Evolutionary conservation across 352 stramenopile species (phyloP), one percentile per base, ranked within the genome.

Genomic region (Globisporangium solare): DNA sequence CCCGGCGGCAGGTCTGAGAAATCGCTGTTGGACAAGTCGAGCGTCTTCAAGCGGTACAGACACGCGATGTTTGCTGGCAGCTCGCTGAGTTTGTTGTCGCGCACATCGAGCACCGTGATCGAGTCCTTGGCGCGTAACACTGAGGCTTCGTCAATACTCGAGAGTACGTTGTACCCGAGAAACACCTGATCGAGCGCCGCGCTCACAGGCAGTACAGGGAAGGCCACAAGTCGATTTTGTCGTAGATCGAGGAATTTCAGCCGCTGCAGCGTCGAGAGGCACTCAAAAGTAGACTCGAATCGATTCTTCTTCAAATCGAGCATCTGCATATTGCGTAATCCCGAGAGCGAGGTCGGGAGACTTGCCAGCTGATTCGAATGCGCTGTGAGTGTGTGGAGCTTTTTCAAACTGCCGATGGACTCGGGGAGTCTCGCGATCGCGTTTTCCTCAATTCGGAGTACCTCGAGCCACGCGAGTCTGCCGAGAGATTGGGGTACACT

Each of bases 21-120:
- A 51, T 92, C 81, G 43, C 94, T 95, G 61, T 95, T 95, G 10
- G 72, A 64, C 15, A 95, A 17, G 56, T 95, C 81, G 15, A 95
- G 70, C 12, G 85, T 92, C 55, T 95, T 95, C 40, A 95, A 70
- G 3, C 61, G 64, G 39, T 78, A 79, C 12, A 90, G 64, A 21
- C 67, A 78, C 41, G 74, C 82, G 6, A 90, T 64, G 24, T 75
- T 79, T 1, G 60, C 71, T 0, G 82, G 80, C 17, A 95, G 58
- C 27, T 13, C 43, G 22, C 47, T 64, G 15, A 95, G 68, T 47
- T 93, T 92, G 63, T 95, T 95, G 67, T 95, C 83, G 1, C 83
- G 70, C 45, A 93, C 63, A 31, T 95, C 85, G 27, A 95, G 60
- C 1, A 95, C 69, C 0, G 81, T 92, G 50, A 92, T 67, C 14